phyloP scores from a whole-genome alignment of 2,329 filamentous ascomycete genomes.

The Colletotrichum sp. region DNA sequence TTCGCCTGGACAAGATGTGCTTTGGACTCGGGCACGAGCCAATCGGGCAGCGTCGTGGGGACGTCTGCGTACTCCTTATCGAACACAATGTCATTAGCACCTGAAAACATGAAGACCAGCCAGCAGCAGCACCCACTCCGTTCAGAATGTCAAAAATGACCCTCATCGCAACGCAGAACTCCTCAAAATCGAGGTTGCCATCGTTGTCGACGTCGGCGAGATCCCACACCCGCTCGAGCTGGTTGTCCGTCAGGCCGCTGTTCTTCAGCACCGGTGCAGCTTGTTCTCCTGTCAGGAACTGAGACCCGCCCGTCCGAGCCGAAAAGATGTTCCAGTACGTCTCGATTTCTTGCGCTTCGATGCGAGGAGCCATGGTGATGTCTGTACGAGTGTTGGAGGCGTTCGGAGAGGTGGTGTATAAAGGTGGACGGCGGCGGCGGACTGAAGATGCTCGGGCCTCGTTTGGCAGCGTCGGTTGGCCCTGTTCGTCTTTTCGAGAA shows the following conservation, averaged over 20 bases:
- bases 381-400: background rate
- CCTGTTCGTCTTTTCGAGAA: background rate
- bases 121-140: constrained; percentile 66
- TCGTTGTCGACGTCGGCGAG: constrained; percentile 97
- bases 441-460: background rate
- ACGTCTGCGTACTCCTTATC: constrained; percentile 85
- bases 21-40: constrained; percentile 96
- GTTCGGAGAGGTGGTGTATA: background rate
- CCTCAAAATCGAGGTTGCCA: constrained; percentile 97
- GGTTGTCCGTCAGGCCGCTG: constrained; percentile 68
- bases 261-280: constrained; percentile 69
- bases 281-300: constrained; percentile 66
- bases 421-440: background rate
- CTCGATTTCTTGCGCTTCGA: constrained; percentile 67
- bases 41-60: constrained; percentile 86
- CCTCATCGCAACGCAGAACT: constrained; percentile 99
- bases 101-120: background rate
- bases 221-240: constrained; percentile 98
- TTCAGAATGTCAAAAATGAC: constrained; percentile 98
- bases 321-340: constrained; percentile 72
- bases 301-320: constrained; percentile 62
- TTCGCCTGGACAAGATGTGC: constrained; percentile 86
- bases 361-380: constrained; percentile 62
- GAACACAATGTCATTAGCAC: background rate
- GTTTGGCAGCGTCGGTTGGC: background rate